Evolutionary conservation across 345 rosid genomes (phyloP).

Genomic region (Syzygium aqueum): DNA sequence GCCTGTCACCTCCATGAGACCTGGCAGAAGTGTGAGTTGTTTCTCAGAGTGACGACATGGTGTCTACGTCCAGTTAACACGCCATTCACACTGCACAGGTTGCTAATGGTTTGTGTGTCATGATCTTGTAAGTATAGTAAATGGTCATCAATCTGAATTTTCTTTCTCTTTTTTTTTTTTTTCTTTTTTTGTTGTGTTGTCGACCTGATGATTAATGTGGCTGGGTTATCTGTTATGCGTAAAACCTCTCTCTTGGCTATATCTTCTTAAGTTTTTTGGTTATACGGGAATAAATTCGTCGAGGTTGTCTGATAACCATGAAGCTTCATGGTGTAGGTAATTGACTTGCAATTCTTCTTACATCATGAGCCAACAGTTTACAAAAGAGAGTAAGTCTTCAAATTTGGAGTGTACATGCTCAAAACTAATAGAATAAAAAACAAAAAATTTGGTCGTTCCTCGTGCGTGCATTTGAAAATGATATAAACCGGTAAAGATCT

Average conservation of each 20-base stretch:
- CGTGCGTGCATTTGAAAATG: not conserved
- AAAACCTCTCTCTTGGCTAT: not conserved
- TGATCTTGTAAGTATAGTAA: not conserved
- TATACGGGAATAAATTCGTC: not conserved
- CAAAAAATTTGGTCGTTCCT: not conserved
- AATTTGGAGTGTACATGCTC: not conserved
- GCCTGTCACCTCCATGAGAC: constrained; percentile 20
- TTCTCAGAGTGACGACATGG: not conserved
- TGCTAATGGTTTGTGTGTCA: not conserved
- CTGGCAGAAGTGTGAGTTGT: not conserved
- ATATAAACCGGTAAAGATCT: not conserved
- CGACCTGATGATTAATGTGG: not conserved
- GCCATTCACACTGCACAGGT: not conserved
- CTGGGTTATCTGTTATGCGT: not conserved
- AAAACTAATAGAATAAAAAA: not conserved
- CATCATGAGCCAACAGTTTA: not conserved
- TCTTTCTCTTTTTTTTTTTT: not conserved
- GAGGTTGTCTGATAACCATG: not conserved
- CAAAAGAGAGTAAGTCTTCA: not conserved
- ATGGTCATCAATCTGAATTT: not conserved
- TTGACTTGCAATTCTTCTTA: not conserved
- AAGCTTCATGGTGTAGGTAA: not conserved
- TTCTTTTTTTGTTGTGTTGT: not conserved
- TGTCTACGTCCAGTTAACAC: not conserved
- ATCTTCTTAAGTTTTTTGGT: not conserved